These are phyloP conservation scores for Hanseniaspora mollemarum DNA, from an alignment of 805 yeast species.

Conservation along the genomic window DNA sequence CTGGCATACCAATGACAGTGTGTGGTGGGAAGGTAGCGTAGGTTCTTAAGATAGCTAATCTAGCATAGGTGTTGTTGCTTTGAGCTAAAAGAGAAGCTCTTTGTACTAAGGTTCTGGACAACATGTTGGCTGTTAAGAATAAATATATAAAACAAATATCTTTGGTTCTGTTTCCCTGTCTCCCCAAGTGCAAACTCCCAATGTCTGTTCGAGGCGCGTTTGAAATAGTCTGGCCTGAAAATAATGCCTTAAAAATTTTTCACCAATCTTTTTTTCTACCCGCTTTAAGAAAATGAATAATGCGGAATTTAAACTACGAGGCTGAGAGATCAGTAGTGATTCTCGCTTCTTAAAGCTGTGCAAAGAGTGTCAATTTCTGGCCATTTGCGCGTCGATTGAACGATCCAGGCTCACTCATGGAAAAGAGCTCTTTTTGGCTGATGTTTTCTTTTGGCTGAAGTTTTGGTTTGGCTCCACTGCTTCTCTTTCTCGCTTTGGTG, in stretches of 20 bases:
- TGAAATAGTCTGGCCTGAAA: too few relatives aligned
- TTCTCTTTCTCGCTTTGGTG: not conserved
- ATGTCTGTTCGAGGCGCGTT: too few relatives aligned
- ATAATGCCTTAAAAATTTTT: too few relatives aligned
- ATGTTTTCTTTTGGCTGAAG: too few relatives aligned
- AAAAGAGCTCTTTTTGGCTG: not conserved
- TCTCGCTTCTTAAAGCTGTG: too few relatives aligned
- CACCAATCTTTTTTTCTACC: not conserved
- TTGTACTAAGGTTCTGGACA: conserved; percentile 19
- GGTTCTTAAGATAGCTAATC: conserved; percentile 24
- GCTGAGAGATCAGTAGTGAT: not conserved
- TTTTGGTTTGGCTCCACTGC: too few relatives aligned
- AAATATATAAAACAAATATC: not conserved
- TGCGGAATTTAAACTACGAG: not conserved
- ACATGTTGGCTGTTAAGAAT: not conserved
- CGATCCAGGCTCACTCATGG: too few relatives aligned
- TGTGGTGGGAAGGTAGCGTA: conserved; percentile 59
- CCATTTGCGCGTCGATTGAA: too few relatives aligned
- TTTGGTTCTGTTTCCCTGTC: not conserved
- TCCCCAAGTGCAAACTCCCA: too few relatives aligned
- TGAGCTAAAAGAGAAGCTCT: conserved; percentile 27
- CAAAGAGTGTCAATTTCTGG: too few relatives aligned
- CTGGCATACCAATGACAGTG: conserved; percentile 92
- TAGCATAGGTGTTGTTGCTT: conserved; percentile 23
- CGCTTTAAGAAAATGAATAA: conserved; percentile 1